Percentiles rank a stretch among this genome's conserved stretches.
Evolutionary conservation across 2,329 filamentous ascomycete species (phyloP).

Genomic region (Orbilia javanica): DNA sequence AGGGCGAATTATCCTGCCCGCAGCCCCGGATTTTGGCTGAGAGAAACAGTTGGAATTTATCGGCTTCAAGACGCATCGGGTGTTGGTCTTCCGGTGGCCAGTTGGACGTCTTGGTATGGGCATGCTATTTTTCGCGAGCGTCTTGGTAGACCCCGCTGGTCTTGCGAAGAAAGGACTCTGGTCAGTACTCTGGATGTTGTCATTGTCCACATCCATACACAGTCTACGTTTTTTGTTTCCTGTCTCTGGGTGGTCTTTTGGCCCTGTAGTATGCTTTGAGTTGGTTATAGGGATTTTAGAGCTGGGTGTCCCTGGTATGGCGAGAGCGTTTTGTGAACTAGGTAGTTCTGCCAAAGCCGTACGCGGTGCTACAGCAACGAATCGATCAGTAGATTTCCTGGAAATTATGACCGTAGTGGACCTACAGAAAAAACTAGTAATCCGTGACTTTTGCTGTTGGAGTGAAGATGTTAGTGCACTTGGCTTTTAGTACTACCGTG

Average conservation of each 20-base stretch:
- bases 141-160: neutral
- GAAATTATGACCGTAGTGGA: neutral
- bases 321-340: neutral
- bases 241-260: neutral
- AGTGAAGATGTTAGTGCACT: conserved; percentile 63
- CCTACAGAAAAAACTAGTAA: conserved; percentile 50
- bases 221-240: conserved; percentile 33
- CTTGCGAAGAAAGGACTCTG: conserved; percentile 42
- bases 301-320: neutral
- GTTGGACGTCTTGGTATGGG: too few species aligned
- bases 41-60: neutral
- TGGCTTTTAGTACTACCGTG: conserved; percentile 14
- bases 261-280: neutral
- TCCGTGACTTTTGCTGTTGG: conserved; percentile 21
- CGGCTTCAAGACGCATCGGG: neutral
- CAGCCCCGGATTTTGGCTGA: neutral
- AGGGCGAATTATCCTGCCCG: neutral
- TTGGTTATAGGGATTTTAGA: neutral
- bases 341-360: conserved; percentile 26
- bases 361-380: neutral
- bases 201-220: conserved; percentile 41
- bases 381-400: neutral
- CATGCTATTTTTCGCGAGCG: neutral
- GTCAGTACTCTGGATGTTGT: conserved; percentile 10
- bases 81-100: neutral